phyloP scores from a whole-genome alignment of 495 filamentous ascomycete species.

The Chaetomium cochliodes region DNA sequence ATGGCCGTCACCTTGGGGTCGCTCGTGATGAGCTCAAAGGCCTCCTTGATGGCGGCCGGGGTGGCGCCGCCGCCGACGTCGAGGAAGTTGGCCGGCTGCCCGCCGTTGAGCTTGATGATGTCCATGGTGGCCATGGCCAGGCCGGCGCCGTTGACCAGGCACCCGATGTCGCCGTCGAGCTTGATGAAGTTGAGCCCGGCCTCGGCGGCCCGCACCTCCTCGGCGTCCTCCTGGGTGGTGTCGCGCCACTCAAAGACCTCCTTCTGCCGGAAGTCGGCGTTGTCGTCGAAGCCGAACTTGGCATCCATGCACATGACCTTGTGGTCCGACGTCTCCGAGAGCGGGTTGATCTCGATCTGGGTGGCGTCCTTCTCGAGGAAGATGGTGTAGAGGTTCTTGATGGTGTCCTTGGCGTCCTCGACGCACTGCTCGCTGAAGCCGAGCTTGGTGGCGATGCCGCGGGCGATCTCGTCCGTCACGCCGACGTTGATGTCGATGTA shows the following conservation, averaged over 20 bases:
- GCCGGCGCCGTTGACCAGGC: conserved; percentile 97
- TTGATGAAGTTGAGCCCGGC: conserved; percentile 99
- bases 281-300: conserved; percentile 97
- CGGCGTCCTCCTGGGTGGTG: conserved; percentile 89
- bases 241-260: conserved; percentile 94
- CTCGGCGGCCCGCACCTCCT: conserved; percentile 95
- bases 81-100: conserved; percentile 94
- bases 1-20: conserved; percentile 98
- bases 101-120: conserved; percentile 99
- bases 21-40: conserved; percentile 96
- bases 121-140: conserved; percentile 99
- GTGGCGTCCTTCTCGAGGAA: conserved; percentile 98
- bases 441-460: conserved; percentile 83
- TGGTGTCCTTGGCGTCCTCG: conserved; percentile 87
- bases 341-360: conserved; percentile 98
- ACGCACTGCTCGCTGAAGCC: conserved; percentile 97
- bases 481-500: conserved; percentile 90
- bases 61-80: conserved; percentile 98
- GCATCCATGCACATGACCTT: conserved; percentile 98
- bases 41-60: conserved; percentile 91
- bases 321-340: conserved; percentile 96
- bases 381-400: conserved; percentile 97
- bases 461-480: conserved; percentile 92
- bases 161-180: conserved; percentile 98
- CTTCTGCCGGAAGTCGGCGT: conserved; percentile 96